Conservation (phyloP, 2,329 filamentous ascomycete genomes). For the Botrytis fabae region DNA sequence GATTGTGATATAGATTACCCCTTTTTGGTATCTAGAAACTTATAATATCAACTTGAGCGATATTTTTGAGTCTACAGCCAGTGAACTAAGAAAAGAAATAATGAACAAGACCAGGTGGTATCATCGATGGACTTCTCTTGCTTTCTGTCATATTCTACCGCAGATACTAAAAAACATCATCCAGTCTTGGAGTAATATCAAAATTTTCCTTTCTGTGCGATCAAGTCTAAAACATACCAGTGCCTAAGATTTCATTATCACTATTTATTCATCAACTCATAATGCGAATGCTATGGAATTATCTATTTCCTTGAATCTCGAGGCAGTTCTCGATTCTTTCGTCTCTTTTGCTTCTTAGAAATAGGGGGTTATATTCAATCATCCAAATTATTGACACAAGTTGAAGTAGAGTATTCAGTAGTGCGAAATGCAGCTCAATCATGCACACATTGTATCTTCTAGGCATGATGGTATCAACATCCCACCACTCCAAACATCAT, state of each 20-base stretch:
- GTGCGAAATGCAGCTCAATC: neutral
- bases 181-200: neutral
- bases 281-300: neutral
- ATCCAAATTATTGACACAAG: neutral
- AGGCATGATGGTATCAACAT: neutral
- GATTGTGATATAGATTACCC: neutral
- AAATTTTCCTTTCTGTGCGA: neutral
- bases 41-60: neutral
- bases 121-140: neutral
- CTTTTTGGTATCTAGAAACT: neutral
- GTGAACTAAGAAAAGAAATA: neutral
- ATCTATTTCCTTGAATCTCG: neutral
- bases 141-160: neutral
- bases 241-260: neutral
- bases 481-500: neutral
- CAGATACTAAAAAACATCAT: neutral
- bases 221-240: neutral
- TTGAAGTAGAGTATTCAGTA: neutral
- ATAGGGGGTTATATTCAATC: neutral
- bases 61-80: neutral
- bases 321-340: neutral
- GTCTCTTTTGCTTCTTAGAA: neutral
- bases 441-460: neutral
- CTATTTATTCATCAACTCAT: neutral
- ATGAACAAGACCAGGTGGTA: neutral